These are phyloP conservation scores for Sparassis latifolia DNA, from an alignment of 1,284 basidiomycete genomes.

Conservation along the genomic window DNA sequence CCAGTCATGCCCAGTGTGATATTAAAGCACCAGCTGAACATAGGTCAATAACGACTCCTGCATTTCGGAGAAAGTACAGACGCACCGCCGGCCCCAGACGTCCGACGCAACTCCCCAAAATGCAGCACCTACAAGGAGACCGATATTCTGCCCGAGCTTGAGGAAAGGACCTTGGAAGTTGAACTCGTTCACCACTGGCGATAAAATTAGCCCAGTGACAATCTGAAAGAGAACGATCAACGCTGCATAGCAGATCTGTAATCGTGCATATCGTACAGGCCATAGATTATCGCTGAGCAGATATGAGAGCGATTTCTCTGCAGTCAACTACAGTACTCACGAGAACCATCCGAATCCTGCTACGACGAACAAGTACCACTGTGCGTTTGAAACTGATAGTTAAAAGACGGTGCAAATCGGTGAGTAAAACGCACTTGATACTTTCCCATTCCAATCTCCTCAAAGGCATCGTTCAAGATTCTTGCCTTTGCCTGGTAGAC, in stretches of 20 bases:
- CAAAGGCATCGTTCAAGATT: constrained; percentile 59
- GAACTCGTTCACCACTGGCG: constrained; percentile 51
- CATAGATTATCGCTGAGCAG: constrained; percentile 51
- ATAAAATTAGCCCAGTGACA: constrained; percentile 44
- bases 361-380: constrained; percentile 50
- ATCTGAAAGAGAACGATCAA: constrained; percentile 3
- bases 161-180: constrained; percentile 44
- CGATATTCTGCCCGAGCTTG: constrained; percentile 49
- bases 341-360: constrained; percentile 67
- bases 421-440: constrained; percentile 44
- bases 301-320: too few relatives aligned
- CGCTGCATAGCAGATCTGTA: too few relatives aligned
- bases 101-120: constrained; percentile 58
- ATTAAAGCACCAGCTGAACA: constrained; percentile 62
- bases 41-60: not conserved
- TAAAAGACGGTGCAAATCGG: not conserved
- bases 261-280: constrained; percentile 37
- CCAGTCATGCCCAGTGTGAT: constrained; percentile 67
- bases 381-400: not conserved
- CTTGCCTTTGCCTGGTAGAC: constrained; percentile 58
- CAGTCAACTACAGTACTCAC: constrained; percentile 30
- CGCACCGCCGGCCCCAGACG: constrained; percentile 51
- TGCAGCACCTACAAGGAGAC: constrained; percentile 59
- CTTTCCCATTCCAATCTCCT: constrained; percentile 68
- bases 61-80: not conserved